Base-by-base conservation (phyloP, 257 asterid species). In the Salvia hispanica region DNA sequence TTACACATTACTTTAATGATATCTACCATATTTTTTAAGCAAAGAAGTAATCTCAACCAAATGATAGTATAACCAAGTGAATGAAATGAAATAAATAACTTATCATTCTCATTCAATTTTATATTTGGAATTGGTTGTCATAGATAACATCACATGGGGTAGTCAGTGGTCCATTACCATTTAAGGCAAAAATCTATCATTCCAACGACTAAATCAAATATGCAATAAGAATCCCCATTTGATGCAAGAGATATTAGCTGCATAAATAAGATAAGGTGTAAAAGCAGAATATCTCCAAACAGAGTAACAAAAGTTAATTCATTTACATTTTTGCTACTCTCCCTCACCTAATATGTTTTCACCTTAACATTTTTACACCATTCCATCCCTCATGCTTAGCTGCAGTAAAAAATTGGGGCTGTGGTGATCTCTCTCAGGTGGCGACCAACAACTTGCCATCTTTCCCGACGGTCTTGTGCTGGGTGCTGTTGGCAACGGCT, bases 381-480 rank as follows among this genome's bases (percentile, higher is more conserved):
- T 25, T 25, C 3, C 31, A 25, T 25, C 45, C 4, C 16, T 87
- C 76, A 84, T 33, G 79, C 31, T 25, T 25, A 25, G 2, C 31
- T 25, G 31, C 31, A 25, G 31, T 25, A 25, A 0, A 25, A 25
- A 25, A 25, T 1, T 25, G 31, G 1, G 31, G 31, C 31, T 90
- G 37, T 92, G 95, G 0, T 81, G 88, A 74, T 90, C 97, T 25
- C 31, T 25, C 31, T 25, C 31, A 25, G 0, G 95, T 83, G 37
- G 88, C 84, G 40, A 86, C 95, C 2, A 95, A 88, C 61, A 90
- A 61, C 66, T 93, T 93, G 5, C 94, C 97, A 6, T 88, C 96
- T 74, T 90, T 93, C 0, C 78, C 72, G 0, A 74, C 72, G 7
- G 72, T 12, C 54, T 76, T 85, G 50, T 72, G 67, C 44, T 57